These are phyloP conservation scores for Bremia lactucae DNA, from an alignment of 352 stramenopile genomes.

Conservation along the genomic window DNA sequence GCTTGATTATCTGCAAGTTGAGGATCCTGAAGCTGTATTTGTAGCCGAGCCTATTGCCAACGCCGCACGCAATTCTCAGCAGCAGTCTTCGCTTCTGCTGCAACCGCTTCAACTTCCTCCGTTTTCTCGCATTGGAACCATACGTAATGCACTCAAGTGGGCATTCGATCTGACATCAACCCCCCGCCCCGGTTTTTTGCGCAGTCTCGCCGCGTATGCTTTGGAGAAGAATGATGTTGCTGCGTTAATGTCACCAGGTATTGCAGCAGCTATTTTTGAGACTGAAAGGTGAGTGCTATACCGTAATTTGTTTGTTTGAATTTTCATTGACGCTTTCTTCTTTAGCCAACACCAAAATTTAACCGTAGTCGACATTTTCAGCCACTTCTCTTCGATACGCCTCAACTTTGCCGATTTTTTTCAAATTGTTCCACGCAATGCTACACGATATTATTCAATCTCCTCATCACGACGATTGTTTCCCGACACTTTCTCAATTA, in stretches of 20 bases:
- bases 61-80: background rate
- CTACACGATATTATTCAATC: constrained; percentile 72
- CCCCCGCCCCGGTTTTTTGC: constrained; percentile 47
- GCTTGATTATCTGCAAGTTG: constrained; percentile 35
- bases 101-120: constrained; percentile 21
- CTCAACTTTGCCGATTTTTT: constrained; percentile 59
- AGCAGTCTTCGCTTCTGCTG: constrained; percentile 9
- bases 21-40: constrained; percentile 39
- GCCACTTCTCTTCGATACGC: constrained; percentile 50
- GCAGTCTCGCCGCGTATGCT: constrained; percentile 48
- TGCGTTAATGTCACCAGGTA: constrained; percentile 34
- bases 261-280: constrained; percentile 33
- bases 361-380: constrained; percentile 55
- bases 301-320: background rate
- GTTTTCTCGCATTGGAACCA: constrained; percentile 43
- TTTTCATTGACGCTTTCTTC: background rate
- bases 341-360: constrained; percentile 25
- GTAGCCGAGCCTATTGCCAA: constrained; percentile 16
- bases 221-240: constrained; percentile 38
- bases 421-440: constrained; percentile 52
- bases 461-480: constrained; percentile 61
- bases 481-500: constrained; percentile 54
- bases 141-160: constrained; percentile 67
- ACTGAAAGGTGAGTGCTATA: constrained; percentile 21
- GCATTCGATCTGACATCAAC: constrained; percentile 63